A percentile compares a stretch with the other conserved stretches of the same genome.
These are phyloP conservation scores for Monosporascus sp. DNA, from an alignment of 2,329 filamentous ascomycete species.

Conservation along the genomic window DNA sequence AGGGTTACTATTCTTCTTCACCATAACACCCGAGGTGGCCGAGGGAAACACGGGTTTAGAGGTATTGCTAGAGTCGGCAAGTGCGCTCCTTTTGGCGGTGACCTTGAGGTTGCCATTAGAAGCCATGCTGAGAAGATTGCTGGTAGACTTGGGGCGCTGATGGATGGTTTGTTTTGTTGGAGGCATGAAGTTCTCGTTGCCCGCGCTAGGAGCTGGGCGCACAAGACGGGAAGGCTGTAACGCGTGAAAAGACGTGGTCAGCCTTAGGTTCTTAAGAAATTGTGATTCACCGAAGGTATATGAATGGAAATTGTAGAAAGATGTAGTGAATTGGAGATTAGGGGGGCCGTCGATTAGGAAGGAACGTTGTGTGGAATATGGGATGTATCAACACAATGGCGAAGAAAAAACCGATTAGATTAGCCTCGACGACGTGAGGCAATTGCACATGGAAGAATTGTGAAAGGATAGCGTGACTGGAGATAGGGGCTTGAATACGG, in stretches of 20 bases:
- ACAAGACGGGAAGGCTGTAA: slow-evolving; percentile 63
- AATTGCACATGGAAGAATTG: too few relatives aligned
- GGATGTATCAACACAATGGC: too few relatives aligned
- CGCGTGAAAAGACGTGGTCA: slow-evolving; percentile 12
- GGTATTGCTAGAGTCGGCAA: slow-evolving; percentile 78
- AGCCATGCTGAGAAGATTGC: slow-evolving; percentile 50
- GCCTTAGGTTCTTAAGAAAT: slow-evolving; percentile 1
- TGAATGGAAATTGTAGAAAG: neutral
- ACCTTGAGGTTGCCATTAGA: slow-evolving; percentile 54
- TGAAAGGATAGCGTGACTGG: too few relatives aligned
- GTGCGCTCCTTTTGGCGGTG: slow-evolving; percentile 69
- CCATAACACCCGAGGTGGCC: slow-evolving; percentile 21
- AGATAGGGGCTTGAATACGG: neutral
- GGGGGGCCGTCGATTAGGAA: too few relatives aligned
- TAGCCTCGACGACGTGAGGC: neutral
- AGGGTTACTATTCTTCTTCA: slow-evolving; percentile 24
- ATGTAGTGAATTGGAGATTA: too few relatives aligned
- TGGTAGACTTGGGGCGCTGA: slow-evolving; percentile 75
- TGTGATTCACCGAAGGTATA: neutral
- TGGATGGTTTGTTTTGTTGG: slow-evolving; percentile 59
- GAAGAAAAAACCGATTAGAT: neutral
- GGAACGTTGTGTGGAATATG: too few relatives aligned
- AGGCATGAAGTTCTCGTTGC: slow-evolving; percentile 64
- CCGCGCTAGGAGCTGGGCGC: slow-evolving; percentile 52
- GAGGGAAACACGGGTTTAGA: slow-evolving; percentile 27